Conservation (phyloP, 1,284 basidiomycete species). For the Gymnopus androsaceus region DNA sequence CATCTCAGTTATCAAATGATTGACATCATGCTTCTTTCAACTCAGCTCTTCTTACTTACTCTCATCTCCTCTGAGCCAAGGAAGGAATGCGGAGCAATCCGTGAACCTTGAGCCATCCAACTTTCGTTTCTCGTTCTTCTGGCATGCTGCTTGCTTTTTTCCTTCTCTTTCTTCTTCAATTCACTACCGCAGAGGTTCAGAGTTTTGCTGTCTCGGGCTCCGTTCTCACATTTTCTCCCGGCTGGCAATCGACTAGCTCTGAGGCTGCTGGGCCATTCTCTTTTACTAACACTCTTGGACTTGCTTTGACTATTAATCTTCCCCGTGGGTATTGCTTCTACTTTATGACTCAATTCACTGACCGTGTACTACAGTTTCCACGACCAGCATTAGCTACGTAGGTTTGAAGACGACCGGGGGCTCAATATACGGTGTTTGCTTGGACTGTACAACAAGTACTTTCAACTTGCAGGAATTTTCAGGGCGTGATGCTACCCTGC, state of each 20-base stretch:
- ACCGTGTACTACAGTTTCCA: constrained; percentile 9
- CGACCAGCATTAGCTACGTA: constrained; percentile 16
- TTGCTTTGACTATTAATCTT: constrained; percentile 13
- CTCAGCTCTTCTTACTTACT: neutral
- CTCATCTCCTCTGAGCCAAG: neutral
- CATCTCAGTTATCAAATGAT: neutral
- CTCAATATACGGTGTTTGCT: constrained; percentile 22
- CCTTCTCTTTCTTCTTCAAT: constrained; percentile 1
- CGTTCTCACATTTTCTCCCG: constrained; percentile 12
- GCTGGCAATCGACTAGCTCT: constrained; percentile 12
- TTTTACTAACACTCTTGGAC: constrained; percentile 11
- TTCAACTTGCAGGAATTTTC: constrained; percentile 13
- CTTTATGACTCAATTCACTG: neutral
- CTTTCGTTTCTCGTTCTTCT: neutral
- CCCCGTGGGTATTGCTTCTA: constrained; percentile 10
- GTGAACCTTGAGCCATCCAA: neutral
- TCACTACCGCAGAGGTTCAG: constrained; percentile 6
- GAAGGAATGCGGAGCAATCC: constrained; percentile 11
- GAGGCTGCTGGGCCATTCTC: constrained; percentile 4
- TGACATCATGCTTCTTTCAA: neutral
- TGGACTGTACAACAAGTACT: constrained; percentile 16
- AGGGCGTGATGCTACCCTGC: constrained; percentile 16
- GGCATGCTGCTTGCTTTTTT: constrained; percentile 9
- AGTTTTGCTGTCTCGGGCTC: neutral
- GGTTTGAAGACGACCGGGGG: constrained; percentile 19